Evolutionary conservation across 2,329 filamentous ascomycete genomes (phyloP), one percentile per base, ranked within the genome.

Genomic region (Cladosporium sp.): DNA sequence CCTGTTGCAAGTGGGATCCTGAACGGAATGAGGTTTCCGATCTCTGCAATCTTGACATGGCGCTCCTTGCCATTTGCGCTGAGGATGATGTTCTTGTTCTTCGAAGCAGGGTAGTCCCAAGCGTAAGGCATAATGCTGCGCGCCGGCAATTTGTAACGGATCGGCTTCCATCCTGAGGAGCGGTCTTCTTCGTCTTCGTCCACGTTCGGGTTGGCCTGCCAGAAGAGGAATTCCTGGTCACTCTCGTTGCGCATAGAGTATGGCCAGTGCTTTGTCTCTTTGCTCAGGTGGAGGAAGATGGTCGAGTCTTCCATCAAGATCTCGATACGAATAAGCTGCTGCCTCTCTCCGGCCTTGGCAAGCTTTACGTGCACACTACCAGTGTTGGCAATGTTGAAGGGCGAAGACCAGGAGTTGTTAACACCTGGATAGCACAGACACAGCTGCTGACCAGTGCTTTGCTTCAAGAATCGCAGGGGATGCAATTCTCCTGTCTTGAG

Each of bases 181-280:
- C 75, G 80, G 67, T 97, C 90, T 65, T 90, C 88, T 56, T 93
- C 92, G 60, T 97, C 92, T 61, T 97, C 92, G 60, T 96, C 92
- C 9, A 96, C 78, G 65, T 93, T 96, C 4, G 94, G 94, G 67
- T 97, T 88, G 17, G 91, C 89, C 73, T 99, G 94, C 78, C 89
- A 96, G 77, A 99, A 99, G 49, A 93, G 88, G 73, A 97, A 97
- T 70, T 97, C 94, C 22, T 88, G 89, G 68, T 97, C 93, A 68
- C 93, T 97, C 76, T 97, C 94, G 69, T 99, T 99, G 63, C 94
- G 88, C 87, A 99, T 97, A 0, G 92, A 97, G 75, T 94, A 99
- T 0, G 94, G 94, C 94, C 94, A 99, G 70, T 96, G 91, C 73
- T 94, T 95, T 5, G 84, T 91, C 75, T 99, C 94, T 64, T 93